Base-by-base conservation (phyloP, 768 basidiomycete genomes). In the Rhodotorula sphaerocarpa region DNA sequence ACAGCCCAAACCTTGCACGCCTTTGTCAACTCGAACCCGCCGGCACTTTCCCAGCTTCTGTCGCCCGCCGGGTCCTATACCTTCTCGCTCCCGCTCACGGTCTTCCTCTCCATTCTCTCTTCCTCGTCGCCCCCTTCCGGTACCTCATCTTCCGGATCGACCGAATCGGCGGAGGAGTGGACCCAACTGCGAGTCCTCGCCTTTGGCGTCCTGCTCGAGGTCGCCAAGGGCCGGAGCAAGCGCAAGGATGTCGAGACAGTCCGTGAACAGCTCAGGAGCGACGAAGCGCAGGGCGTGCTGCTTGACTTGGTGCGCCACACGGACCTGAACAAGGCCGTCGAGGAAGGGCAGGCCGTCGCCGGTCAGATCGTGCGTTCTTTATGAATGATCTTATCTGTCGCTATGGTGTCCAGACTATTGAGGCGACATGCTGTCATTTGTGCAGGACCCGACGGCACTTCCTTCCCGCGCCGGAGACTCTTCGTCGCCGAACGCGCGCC, bases 1-100 rank as follows among this genome's bases (percentile, higher is more conserved):
- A 16, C 57, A 60, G 59, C 59, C 2, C 67, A 68, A 55, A 64
- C 67, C 3, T 63, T 68, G 7, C 63, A 68, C 45, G 67, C 67
- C 15, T 59, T 64, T 52, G n/a, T 64, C 48, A 57, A 59, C 14
- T 60, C 58, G 21, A 67, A 67, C 59, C 55, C 55, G 2, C 45
- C 62, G 18, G 44, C 55, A 1, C 56, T 54, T 55, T 21, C 59
- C 25, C 59, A 57, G 30, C 62, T 67, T 20, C 59, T 67, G 44
- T 50, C 55, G 18, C 34, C 62, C 23, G 27, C 62, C 41, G 16
- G 51, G 12, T 45, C 46, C 1, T n/a, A 27, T n/a, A 45, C 53
- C 30, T 65, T 65, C 55, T 65, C 63, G 6, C 58, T 58, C 42
- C 23, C 55, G 5, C 54, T 67, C 46, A 41, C 66, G 20, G 57